A percentile compares a stretch with the other conserved stretches of the same genome.
Evolutionary conservation across 345 rosid genomes (phyloP).

Genomic region (Lepidium didymum): DNA sequence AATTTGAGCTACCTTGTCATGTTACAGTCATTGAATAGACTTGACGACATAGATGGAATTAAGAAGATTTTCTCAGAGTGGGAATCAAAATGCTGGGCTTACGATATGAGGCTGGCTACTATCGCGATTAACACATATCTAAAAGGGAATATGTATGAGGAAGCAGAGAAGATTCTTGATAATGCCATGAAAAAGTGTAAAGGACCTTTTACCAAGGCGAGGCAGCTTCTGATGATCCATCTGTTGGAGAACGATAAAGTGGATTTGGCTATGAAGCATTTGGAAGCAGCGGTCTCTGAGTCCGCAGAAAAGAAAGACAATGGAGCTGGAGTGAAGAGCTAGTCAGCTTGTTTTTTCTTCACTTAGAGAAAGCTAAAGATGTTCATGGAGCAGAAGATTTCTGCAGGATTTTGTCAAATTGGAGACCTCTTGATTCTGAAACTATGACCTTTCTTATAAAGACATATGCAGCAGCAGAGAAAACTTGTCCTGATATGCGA

Average conservation of each 20-base stretch:
- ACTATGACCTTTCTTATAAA: conserved; percentile 35
- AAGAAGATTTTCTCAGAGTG: conserved; percentile 53
- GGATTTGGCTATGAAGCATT: conserved; percentile 40
- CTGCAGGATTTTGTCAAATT: conserved; percentile 35
- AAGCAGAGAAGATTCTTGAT: conserved; percentile 45
- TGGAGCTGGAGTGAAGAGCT: conserved; percentile 43
- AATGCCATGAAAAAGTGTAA: conserved; percentile 29
- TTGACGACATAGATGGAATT: conserved; percentile 51
- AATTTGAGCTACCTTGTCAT: conserved; percentile 50
- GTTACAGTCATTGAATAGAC: conserved; percentile 53
- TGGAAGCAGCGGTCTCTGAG: conserved; percentile 43
- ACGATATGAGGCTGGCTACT: conserved; percentile 57
- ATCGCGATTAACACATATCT: conserved; percentile 44
- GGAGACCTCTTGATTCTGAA: conserved; percentile 31
- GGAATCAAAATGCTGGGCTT: conserved; percentile 44
- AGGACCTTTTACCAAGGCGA: conserved; percentile 34
- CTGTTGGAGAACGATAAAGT: conserved; percentile 36
- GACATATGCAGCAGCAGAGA: conserved; percentile 56
- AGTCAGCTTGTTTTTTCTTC: conserved; percentile 32
- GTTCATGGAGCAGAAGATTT: conserved; percentile 51
- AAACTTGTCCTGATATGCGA: conserved; percentile 45
- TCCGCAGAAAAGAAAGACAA: neutral
- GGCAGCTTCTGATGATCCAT: conserved; percentile 53
- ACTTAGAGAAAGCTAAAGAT: conserved; percentile 48
- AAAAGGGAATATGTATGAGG: conserved; percentile 39